Base-by-base conservation (phyloP, 306 rosid genomes). In the Citrullus mucosospermus region DNA sequence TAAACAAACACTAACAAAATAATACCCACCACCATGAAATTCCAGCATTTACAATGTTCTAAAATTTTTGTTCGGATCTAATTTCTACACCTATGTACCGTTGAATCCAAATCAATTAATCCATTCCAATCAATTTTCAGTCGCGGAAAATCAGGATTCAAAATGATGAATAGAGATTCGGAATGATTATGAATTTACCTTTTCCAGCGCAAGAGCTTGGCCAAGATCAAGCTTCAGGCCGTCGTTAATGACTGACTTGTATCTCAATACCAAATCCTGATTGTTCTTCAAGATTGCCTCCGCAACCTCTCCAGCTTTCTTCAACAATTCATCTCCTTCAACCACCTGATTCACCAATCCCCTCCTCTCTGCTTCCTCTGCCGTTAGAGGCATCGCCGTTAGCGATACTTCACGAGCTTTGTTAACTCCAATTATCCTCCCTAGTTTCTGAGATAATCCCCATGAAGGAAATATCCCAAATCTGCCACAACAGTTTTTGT, bases 401-500 rank as follows among this genome's bases (percentile, higher is more conserved):
- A 95, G 87, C 6, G 98, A 95, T 14, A 91, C 89, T 84, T 95
- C 98, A 2, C 93, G 93, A 16, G 97, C 98, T 85, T 89, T 90
- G 79, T 91, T 92, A 1, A 82, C 84, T 61, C 98, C 98, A 15
- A 92, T 68, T 50, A 88, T 83, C 53, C 97, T 90, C 1, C 93
- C 88, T 16, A 95, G 96, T 88, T 95, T 95, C 85, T 95, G 97
- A 71, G 98, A 95, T 76, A 95, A 84, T 8, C 98, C 97, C 97
- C 98, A 95, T 1, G 97, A 92, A 50, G 97, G 98, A 86, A 95
- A 92, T 85, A 95, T 92, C 85, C 98, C 97, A 83, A 92, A 92
- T 83, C 97, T 92, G 88, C 79, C 75, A 22, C n/a, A 2, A 38
- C 11, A 2, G 15, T 77, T 0, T 48, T 12, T 48, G 2, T 0